These are phyloP conservation scores for Colletotrichum sp. DNA, from an alignment of 2,329 filamentous ascomycete species.

Conservation along the genomic window DNA sequence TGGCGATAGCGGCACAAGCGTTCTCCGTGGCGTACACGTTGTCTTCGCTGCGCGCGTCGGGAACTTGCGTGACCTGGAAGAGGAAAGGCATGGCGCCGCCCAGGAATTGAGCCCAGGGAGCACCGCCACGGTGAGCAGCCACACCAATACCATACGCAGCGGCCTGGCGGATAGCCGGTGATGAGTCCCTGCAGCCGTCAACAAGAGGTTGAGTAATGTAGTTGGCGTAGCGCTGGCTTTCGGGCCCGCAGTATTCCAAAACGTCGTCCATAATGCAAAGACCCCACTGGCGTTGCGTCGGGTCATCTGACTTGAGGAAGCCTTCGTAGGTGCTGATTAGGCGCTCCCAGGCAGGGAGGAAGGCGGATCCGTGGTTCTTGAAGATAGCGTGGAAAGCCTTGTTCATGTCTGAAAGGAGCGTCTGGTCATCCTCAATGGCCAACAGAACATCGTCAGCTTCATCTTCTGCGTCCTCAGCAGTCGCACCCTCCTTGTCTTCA, in stretches of 20 bases:
- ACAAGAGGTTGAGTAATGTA: conserved; percentile 88
- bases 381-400: conserved; percentile 99
- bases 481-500: conserved; percentile 77
- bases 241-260: conserved; percentile 90
- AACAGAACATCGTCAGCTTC: conserved; percentile 85
- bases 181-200: conserved; percentile 82
- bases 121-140: conserved; percentile 89
- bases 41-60: conserved; percentile 85
- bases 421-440: conserved; percentile 97
- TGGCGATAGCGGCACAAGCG: conserved; percentile 93
- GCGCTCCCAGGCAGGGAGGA: conserved; percentile 87
- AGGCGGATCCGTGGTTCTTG: conserved; percentile 88
- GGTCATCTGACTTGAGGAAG: conserved; percentile 81
- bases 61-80: conserved; percentile 83
- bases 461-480: conserved; percentile 88
- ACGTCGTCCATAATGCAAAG: conserved; percentile 99
- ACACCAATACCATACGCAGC: conserved; percentile 96
- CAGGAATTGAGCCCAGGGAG: conserved; percentile 86
- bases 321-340: conserved; percentile 84
- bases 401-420: conserved; percentile 97
- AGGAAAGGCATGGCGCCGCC: conserved; percentile 79
- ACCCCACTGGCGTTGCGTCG: conserved; percentile 97
- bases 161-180: conserved; percentile 92
- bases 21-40: conserved; percentile 98
- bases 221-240: conserved; percentile 85